Evolutionary conservation across 2,329 filamentous ascomycete species (phyloP), one percentile per base, ranked within the genome.

Genomic region (Phyllachora maydis): DNA sequence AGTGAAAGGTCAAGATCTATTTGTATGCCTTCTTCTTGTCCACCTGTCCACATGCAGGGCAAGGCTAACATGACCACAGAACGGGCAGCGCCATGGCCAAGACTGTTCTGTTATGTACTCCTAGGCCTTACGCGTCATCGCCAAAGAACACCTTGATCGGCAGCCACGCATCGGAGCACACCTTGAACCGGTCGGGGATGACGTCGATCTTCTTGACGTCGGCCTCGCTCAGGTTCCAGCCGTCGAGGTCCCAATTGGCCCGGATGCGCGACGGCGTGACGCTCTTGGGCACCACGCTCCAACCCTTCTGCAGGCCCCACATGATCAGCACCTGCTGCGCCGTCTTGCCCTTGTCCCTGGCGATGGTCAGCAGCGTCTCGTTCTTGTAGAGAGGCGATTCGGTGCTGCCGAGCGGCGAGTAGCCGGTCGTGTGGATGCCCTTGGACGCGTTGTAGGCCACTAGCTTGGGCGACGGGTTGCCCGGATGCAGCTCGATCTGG

Each of bases 221-320:
- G 22, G 78, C 76, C 4, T 62, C 59, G 4, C 63, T 71, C 46
- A 90, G 50, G 28, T 65, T 55, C 67, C 70, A 85, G 25, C 72
- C 76, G 45, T 82, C 65, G 24, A 78, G 42, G 19, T 74, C 64
- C 36, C 69, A 78, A 59, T 91, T 90, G 31, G 54, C 64, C 48
- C 75, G 57, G 39, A 91, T 82, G 19, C 79, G 65, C 25, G 56
- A 56, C 34, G 68, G 62, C 34, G 65, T 82, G 28, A 83, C 74
- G 24, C 65, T 75, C 62, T 91, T 91, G 38, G 79, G 79, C 38
- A 91, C 81, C 24, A 91, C 78, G 33, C 67, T 75, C 56, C 72
- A 79, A 28, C 74, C 78, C 42, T 81, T 70, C 45, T 76, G 66
- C 26, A 90, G 52, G 32, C 78, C 79, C 78, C 79, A 91, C 37